Evolutionary conservation across 2,329 filamentous ascomycete genomes (phyloP), one percentile per base, ranked within the genome.

Genomic region (Alternaria ventricosa): DNA sequence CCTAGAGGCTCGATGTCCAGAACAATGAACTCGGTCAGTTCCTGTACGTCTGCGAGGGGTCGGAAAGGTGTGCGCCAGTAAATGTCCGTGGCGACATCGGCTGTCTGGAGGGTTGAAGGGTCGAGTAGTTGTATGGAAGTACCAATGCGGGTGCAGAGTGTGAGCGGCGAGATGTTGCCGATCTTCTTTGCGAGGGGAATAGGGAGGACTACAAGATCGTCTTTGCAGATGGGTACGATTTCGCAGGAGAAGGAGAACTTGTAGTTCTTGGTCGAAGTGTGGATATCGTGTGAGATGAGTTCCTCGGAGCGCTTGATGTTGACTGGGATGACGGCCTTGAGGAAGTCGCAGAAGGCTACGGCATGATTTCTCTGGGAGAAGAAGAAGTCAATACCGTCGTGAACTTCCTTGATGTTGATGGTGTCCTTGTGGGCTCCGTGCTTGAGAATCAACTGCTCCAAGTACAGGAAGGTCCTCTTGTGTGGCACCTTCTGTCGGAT

Each of bases 331-430:
- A 96, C 91, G 0, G 93, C 95, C 71, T 89, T 89, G 65, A 97
- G 84, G 79, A 97, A 97, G 80, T 98, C 94, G 65, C 96, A 88
- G 79, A 97, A 95, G 75, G 92, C 94, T 76, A 97, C 93, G 8
- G 94, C 95, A 73, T 97, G 92, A 76, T 97, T 99, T 74, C 93
- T 87, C 62, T 92, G 89, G 0, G 93, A 87, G 77, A 96, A 99
- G 86, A 90, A 99, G 80, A 99, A 99, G 79, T 99, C 96, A 63
- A 99, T 90, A 2, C 96, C 96, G 73, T 97, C 94, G 81, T 94
- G 94, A 27, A 93, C 92, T 82, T 99, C 96, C 79, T 96, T 97
- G 83, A 99, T 99, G 80, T 98, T 99, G 82, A 97, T 94, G 1
- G 95, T 96, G 71, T 99, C 94, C 69, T 89, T 78, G 67, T 79